Conservation (phyloP, 139 green algal genomes). For the Volvox reticuliferus region DNA sequence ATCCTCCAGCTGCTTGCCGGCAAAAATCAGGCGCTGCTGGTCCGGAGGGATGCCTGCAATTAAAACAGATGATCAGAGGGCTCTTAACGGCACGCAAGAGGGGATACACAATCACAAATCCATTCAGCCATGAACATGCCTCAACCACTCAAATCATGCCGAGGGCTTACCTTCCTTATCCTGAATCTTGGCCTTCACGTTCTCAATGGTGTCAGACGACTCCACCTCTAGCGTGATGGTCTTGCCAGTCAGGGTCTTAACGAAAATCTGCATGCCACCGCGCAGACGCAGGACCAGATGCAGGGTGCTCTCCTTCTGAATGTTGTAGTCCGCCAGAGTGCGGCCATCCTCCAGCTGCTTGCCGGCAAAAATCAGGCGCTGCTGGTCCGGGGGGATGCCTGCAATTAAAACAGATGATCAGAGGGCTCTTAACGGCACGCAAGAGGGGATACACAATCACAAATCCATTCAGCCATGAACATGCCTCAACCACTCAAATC, state of each 20-base stretch:
- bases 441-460: background rate
- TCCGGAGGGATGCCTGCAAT: conserved; percentile 84
- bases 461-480: too few relatives aligned
- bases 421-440: too few relatives aligned
- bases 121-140: too few relatives aligned
- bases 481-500: too few relatives aligned
- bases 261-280: conserved; percentile 92
- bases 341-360: conserved; percentile 98
- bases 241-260: conserved; percentile 92
- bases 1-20: conserved; percentile 97
- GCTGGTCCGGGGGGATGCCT: conserved; percentile 97
- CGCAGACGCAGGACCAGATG: conserved; percentile 82
- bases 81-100: too few relatives aligned
- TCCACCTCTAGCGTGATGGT: conserved; percentile 85
- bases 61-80: too few relatives aligned
- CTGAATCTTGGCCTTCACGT: conserved; percentile 97
- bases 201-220: conserved; percentile 89
- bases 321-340: conserved; percentile 98
- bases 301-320: conserved; percentile 94
- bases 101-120: too few relatives aligned
- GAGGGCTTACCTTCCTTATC: conserved; percentile 91
- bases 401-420: too few relatives aligned
- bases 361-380: conserved; percentile 98
- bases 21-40: conserved; percentile 97
- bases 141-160: too few relatives aligned